Conservation (phyloP, 345 rosid genomes). For the Dovyalis caffra region DNA sequence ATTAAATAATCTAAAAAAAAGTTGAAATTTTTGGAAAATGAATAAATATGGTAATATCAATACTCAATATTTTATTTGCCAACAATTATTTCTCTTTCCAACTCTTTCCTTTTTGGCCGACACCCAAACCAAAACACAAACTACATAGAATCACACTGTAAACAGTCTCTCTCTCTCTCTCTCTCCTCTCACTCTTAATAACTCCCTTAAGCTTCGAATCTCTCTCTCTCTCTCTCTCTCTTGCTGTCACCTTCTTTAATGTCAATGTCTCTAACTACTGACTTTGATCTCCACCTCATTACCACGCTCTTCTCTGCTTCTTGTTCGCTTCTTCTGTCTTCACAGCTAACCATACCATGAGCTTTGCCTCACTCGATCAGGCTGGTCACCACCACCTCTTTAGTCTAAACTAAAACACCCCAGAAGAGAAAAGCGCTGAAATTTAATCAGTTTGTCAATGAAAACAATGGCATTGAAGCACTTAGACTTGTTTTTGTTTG, state of each 20-base stretch:
- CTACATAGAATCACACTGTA: not conserved
- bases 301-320: conserved; percentile 13
- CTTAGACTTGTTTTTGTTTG: conserved; percentile 9
- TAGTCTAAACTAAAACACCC: not conserved
- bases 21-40: no score
- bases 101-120: conserved; percentile 34
- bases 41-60: no score
- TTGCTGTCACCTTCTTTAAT: conserved; percentile 41
- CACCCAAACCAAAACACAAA: conserved; percentile 15
- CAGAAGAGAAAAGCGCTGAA: not conserved
- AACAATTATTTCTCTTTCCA: not conserved
- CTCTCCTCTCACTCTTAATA: conserved; percentile 30
- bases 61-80: not conserved
- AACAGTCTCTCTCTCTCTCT: conserved; percentile 17
- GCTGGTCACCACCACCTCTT: not conserved
- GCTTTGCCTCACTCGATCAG: conserved; percentile 14
- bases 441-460: not conserved
- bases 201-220: conserved; percentile 42
- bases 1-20: no score
- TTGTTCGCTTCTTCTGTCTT: conserved; percentile 16
- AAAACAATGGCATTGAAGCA: not conserved
- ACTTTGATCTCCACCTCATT: conserved; percentile 23
- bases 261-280: conserved; percentile 37
- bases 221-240: conserved; percentile 29
- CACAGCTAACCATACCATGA: conserved; percentile 23